These are phyloP conservation scores for Rhizopus sp. DNA, from an alignment of 371 early-diverging fungal genomes.

Conservation along the genomic window DNA sequence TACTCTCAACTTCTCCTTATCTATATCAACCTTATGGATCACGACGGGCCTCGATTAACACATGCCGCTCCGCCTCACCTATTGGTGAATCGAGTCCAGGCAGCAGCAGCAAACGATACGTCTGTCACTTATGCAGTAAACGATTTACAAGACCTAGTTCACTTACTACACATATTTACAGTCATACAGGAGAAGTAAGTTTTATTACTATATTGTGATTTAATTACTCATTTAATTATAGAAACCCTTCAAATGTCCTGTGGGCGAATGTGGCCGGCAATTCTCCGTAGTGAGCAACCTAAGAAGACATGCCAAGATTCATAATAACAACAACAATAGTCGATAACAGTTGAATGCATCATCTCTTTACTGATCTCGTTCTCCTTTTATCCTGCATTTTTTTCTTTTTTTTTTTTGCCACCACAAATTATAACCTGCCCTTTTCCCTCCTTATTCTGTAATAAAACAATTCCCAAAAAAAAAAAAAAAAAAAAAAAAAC, in stretches of 20 bases:
- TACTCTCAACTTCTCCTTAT: not conserved
- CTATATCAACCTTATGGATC: not conserved
- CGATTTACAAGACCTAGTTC: constrained; percentile 65
- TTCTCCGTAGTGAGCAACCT: constrained; percentile 38
- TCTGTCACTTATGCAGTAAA: constrained; percentile 56
- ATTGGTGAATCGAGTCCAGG: not conserved
- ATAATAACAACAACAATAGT: constrained; percentile 1
- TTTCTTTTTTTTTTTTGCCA: no score
- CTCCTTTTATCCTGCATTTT: no score
- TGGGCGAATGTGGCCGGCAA: constrained; percentile 30
- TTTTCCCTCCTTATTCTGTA: no score
- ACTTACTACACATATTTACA: constrained; percentile 62
- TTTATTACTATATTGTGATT: constrained; percentile 4
- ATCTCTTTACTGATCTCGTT: no score
- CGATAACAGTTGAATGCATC: no score
- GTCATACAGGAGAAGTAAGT: constrained; percentile 62
- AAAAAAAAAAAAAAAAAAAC: no score
- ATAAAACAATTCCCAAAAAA: no score
- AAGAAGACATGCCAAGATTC: constrained; percentile 37
- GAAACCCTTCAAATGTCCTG: constrained; percentile 36
- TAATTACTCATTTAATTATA: constrained; percentile 2
- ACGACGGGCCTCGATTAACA: constrained; percentile 3
- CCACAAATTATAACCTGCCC: no score
- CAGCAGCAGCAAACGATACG: constrained; percentile 21
- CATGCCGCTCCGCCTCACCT: not conserved